Base-by-base conservation (phyloP, 495 filamentous ascomycete genomes). In the Penicillium paxilli region DNA sequence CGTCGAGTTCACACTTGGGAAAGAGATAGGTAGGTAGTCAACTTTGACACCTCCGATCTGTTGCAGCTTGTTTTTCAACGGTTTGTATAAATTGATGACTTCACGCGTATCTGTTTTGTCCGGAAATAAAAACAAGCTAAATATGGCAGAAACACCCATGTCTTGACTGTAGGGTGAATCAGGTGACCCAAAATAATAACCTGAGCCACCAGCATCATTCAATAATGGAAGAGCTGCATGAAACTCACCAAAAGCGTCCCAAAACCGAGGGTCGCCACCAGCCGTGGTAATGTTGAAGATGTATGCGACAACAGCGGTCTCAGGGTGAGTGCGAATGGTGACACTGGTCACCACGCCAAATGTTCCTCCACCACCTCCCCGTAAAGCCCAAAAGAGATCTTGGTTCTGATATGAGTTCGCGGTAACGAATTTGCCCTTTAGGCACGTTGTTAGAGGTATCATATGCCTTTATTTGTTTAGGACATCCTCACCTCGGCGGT, bases 371-470 rank as follows among this genome's bases (percentile, higher is more conserved):
- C 70, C 70, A 1, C 68, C 66, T 22, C 68, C 70, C 19, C 83
- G 71, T 22, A 86, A 64, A 4, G 77, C 77, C 47, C 74, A 87
- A 70, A 86, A 88, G 1, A 87, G 64, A 52, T 82, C 76, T 3
- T 49, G 35, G 35, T 81, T 70, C 30, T 72, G 63, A n/a, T 62
- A 57, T 10, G 62, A 48, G 38, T 70, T 75, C 3, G 73, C 75
- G 16, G 62, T 69, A 11, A 75, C 58, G 5, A 76, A 65, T 21
- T 56, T 33, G 17, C 83, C 83, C 44, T 80, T 10, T 3, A 7
- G 33, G 64, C 1, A 25, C 3, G 17, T 45, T 20, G 11, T 20
- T 17, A 38, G 26, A 30, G 12, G 26, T 2, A 30, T 5, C n/a
- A n/a, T n/a, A n/a, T n/a, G n/a, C n/a, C n/a, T n/a, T n/a, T n/a